Evolutionary conservation across 495 filamentous ascomycete genomes (phyloP), one percentile per base, ranked within the genome.

Genomic region (Patellaria atrata): DNA sequence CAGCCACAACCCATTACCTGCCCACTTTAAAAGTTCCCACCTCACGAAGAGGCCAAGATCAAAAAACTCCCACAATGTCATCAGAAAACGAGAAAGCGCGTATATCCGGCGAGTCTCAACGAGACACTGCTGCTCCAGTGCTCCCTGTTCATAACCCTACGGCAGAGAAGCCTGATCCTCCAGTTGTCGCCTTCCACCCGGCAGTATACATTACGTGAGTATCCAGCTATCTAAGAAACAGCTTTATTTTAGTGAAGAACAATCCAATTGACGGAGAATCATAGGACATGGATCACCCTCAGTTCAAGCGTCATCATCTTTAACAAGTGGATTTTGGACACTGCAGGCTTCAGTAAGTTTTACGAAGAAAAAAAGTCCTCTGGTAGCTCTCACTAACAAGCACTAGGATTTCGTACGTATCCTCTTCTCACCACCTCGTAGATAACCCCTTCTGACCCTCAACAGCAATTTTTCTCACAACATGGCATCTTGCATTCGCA

Each of bases 291-390:
- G 89, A 96, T 97, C 45, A 57, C 72, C 36, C 61, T 93, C 49
- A 93, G 84, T 54, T 94, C 87, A 21, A 79, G 73, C 43, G 83
- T 93, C 43, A 97, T 97, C 49, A 63, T 96, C 27, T 97, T 94
- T 77, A 96, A 97, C 77, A 97, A 97, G 72, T 87, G 81, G 72
- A 85, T 97, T 45, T 70, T 96, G 35, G 74, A 81, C 50, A 80
- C 72, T 18, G 68, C 73, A 45, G 63, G 77, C 33, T 97, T 94
- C 67, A 64, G 82, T 89, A 69, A 75, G 82, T 69, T 58, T 33
- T 15, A 5, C 16, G 10, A 32, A n/a, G 20, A 27, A 20, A 18
- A 32, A 29, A 30, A 20, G 27, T 28, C 17, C 14, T 17, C 31
- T 39, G 21, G 29, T 27, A 45, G 30, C 37, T 43, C 12, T 17